These are phyloP conservation scores for Rubroshorea leprosula DNA, from an alignment of 345 rosid genomes.

Conservation along the genomic window DNA sequence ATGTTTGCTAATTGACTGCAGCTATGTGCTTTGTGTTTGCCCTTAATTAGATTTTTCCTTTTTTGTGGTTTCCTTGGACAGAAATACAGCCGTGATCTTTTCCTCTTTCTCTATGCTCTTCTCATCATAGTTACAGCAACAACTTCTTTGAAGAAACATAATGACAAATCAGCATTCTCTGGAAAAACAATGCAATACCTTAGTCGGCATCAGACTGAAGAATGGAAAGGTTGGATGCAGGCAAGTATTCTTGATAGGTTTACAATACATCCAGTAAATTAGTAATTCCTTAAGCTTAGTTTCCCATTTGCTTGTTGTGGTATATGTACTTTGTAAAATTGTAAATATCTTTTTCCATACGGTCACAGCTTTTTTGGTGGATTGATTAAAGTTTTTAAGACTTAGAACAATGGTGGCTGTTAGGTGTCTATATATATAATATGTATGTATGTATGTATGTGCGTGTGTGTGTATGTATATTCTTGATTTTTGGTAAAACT, in stretches of 20 bases:
- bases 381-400: background rate
- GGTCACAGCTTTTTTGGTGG: background rate
- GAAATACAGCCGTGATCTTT: slow-evolving; percentile 93
- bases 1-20: background rate
- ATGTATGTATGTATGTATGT: too few relatives aligned
- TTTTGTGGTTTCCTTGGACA: slow-evolving; percentile 36
- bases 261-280: background rate
- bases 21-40: background rate
- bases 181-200: slow-evolving; percentile 83
- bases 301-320: background rate
- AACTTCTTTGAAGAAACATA: slow-evolving; percentile 82
- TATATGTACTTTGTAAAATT: background rate
- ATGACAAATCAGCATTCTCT: slow-evolving; percentile 69
- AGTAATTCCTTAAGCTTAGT: background rate
- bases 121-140: slow-evolving; percentile 79
- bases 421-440: background rate
- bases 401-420: background rate
- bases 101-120: slow-evolving; percentile 77
- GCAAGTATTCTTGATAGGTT: slow-evolving; percentile 32
- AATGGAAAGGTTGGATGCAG: slow-evolving; percentile 99
- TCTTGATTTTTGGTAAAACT: background rate
- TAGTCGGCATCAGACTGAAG: slow-evolving; percentile 93
- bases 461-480: too few relatives aligned
- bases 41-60: background rate
- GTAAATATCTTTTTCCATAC: background rate